Base-by-base conservation (phyloP, 2,329 filamentous ascomycete genomes). In the Colletotrichum karsti region DNA sequence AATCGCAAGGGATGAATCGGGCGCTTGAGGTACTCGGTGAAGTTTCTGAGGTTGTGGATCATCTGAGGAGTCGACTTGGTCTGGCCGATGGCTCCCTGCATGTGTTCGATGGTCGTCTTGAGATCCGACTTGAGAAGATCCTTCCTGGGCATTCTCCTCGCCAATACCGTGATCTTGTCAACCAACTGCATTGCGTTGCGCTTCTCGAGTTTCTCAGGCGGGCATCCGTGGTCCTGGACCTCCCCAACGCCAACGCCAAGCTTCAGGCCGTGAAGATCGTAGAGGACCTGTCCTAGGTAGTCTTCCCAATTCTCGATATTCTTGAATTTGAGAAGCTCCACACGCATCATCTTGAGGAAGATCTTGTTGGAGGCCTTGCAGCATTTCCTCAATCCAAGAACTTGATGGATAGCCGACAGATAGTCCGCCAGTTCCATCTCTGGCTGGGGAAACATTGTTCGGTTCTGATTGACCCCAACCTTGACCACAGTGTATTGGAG, bases 81-180 rank as follows among this genome's bases (percentile, higher is more conserved):
- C 60, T 88, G 88, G 1, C 93, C 94, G 60, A 98, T 91, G 5
- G 93, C 91, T 72, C 93, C 91, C 77, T 98, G 95, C 80, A 99
- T 93, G 72, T 95, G 94, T 67, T 99, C 96, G 66, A 99, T 96
- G 0, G 94, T 94, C 15, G 87, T 89, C 77, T 95, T 97, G 60
- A 99, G 84, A 63, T 98, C 94, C 15, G 94, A 96, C 77, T 97
- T 98, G 15, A 94, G 88, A 18, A 98, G 82, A 72, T 98, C 96
- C 74, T 95, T 97, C 82, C 97, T 92, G 22, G 93, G 91, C 84
- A 98, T 91, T 69, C 92, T 91, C 55, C 91, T 91, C 2, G 93
- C 93, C 65, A 98, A 90, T 37, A 89, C 84, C 75, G 97, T 91
- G 39, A 98, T 88, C 74, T 95, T 93, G 69, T 97, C 93, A 10